These are phyloP conservation scores for Boeremia exigua DNA, from an alignment of 2,329 filamentous ascomycete species.

Conservation along the genomic window DNA sequence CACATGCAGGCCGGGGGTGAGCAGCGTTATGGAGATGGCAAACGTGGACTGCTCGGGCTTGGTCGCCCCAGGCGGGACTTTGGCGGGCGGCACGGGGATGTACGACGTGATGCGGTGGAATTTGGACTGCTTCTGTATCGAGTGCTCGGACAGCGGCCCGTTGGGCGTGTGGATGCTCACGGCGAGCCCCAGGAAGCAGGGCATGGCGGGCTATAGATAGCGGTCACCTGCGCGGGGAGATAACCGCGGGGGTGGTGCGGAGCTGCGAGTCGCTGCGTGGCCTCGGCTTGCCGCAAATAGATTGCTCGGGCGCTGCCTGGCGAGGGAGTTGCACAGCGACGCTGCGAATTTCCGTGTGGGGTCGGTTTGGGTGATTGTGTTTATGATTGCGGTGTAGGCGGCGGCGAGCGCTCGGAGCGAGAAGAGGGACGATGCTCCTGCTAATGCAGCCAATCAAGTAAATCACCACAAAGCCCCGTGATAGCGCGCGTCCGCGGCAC, in stretches of 20 bases:
- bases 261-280: constrained; percentile 21
- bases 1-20: constrained; percentile 86
- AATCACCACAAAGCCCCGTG: constrained; percentile 15
- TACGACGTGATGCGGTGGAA: constrained; percentile 94
- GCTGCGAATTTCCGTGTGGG: constrained; percentile 22
- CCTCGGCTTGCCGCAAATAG: constrained; percentile 27
- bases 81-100: constrained; percentile 91
- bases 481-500: constrained; percentile 11
- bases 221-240: constrained; percentile 21
- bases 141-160: constrained; percentile 86
- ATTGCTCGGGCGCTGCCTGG: constrained; percentile 12
- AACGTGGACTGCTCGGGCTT: constrained; percentile 94
- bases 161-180: constrained; percentile 90
- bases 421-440: constrained; percentile 16
- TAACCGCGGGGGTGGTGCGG: constrained; percentile 25
- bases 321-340: constrained; percentile 17
- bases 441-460: constrained; percentile 25
- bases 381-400: constrained; percentile 16
- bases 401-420: constrained; percentile 16
- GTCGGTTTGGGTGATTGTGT: constrained; percentile 5
- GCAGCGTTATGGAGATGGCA: constrained; percentile 94
- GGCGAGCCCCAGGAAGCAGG: constrained; percentile 98
- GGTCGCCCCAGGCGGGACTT: constrained; percentile 68
- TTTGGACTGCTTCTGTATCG: constrained; percentile 91
- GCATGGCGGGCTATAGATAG: constrained; percentile 61